Conservation (phyloP, 306 rosid species). For the Vicia faba region DNA sequence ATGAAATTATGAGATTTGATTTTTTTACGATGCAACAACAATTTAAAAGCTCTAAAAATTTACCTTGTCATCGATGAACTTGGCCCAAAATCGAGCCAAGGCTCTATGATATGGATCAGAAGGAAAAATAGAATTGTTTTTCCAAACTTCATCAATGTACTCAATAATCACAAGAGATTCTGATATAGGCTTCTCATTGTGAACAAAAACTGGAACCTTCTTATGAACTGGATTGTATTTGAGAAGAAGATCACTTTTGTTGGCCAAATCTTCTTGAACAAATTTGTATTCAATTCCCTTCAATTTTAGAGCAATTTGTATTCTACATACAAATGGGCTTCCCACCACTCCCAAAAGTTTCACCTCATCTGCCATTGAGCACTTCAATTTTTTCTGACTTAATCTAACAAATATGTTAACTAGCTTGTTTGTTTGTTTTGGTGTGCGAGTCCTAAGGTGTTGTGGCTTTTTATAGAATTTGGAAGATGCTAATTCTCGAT, state of each 20-base stretch:
- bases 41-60: neutral
- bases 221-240: conserved; percentile 14
- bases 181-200: too few relatives aligned
- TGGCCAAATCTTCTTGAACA: conserved; percentile 39
- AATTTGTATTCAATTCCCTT: conserved; percentile 53
- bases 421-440: neutral
- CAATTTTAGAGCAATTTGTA: conserved; percentile 51
- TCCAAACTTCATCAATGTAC: conserved; percentile 53
- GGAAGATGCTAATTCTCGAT: neutral
- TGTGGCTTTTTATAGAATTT: neutral
- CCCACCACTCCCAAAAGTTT: conserved; percentile 40
- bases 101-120: conserved; percentile 48
- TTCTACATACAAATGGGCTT: conserved; percentile 53
- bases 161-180: too few relatives aligned
- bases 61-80: conserved; percentile 60
- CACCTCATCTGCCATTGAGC: conserved; percentile 31
- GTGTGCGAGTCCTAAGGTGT: neutral
- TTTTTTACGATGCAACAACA: too few relatives aligned
- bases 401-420: neutral
- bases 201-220: too few relatives aligned
- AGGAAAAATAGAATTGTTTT: conserved; percentile 46
- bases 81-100: conserved; percentile 62
- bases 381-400: neutral
- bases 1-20: too few relatives aligned
- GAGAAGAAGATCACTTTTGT: conserved; percentile 53